phyloP scores from a whole-genome alignment of 2,329 filamentous ascomycete species.

The Colletotrichum eremochloae region DNA sequence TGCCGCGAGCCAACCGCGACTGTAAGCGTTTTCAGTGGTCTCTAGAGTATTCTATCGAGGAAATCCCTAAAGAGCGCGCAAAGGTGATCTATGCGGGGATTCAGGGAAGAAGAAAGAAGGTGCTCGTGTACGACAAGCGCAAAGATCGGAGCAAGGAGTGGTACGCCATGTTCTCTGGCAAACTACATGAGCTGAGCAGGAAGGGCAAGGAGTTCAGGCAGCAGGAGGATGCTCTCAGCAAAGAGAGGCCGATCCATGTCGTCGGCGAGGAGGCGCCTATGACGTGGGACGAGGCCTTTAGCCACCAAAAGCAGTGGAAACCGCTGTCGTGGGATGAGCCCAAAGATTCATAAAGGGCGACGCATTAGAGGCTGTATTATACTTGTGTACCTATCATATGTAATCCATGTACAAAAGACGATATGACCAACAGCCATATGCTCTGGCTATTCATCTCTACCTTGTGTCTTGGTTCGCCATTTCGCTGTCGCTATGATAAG shows the following conservation, averaged over 20 bases:
- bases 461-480: background rate
- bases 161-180: slow-evolving; percentile 62
- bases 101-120: slow-evolving; percentile 67
- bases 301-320: slow-evolving; percentile 36
- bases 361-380: slow-evolving; percentile 14
- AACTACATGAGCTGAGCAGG: slow-evolving; percentile 57
- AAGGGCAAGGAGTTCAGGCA: slow-evolving; percentile 72
- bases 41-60: slow-evolving; percentile 82
- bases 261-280: slow-evolving; percentile 57
- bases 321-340: slow-evolving; percentile 14
- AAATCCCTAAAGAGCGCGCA: slow-evolving; percentile 64
- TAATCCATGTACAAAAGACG: slow-evolving; percentile 32
- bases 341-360: slow-evolving; percentile 2
- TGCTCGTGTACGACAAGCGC: slow-evolving; percentile 56
- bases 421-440: background rate
- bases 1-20: slow-evolving; percentile 70
- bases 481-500: background rate
- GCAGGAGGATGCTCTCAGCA: slow-evolving; percentile 65
- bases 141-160: slow-evolving; percentile 57
- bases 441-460: slow-evolving; percentile 24
- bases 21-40: slow-evolving; percentile 68
- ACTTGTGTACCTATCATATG: slow-evolving; percentile 14
- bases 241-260: slow-evolving; percentile 60
- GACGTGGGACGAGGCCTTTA: slow-evolving; percentile 54
- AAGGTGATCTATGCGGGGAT: slow-evolving; percentile 67